phyloP scores from a whole-genome alignment of 2,329 filamentous ascomycete genomes.

The Pseudonectria buxi region DNA sequence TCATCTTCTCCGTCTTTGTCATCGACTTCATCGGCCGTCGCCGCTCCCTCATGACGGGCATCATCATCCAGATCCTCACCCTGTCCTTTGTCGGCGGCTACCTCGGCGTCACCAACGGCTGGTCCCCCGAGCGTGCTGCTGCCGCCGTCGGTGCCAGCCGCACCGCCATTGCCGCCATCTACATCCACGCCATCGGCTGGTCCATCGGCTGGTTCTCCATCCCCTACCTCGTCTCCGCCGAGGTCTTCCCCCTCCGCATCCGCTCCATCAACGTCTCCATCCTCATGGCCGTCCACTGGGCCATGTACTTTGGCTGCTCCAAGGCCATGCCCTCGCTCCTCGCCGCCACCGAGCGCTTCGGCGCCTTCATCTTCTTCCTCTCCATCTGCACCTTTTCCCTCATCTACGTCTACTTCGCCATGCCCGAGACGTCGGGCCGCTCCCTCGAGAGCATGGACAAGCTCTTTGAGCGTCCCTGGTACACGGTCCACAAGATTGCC shows the following conservation, averaged over 20 bases:
- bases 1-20: constrained; percentile 23
- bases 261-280: constrained; percentile 34
- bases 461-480: constrained; percentile 23
- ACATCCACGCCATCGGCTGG: constrained; percentile 37
- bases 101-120: constrained; percentile 22
- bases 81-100: constrained; percentile 24
- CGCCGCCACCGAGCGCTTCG: constrained; percentile 24
- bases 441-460: constrained; percentile 25
- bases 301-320: constrained; percentile 28
- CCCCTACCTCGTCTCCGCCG: constrained; percentile 38
- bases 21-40: constrained; percentile 25
- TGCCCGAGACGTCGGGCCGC: constrained; percentile 25
- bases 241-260: constrained; percentile 37
- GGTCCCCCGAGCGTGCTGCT: constrained; percentile 10
- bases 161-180: constrained; percentile 37
- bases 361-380: constrained; percentile 25
- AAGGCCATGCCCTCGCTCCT: constrained; percentile 28
- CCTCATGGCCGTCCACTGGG: constrained; percentile 38
- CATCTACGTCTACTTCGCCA: constrained; percentile 26
- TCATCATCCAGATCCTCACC: constrained; percentile 25
- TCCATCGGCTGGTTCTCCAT: constrained; percentile 41
- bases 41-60: constrained; percentile 28
- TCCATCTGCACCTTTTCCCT: constrained; percentile 21
- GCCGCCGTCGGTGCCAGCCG: constrained; percentile 26
- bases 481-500: constrained; percentile 21